Conservation (phyloP, 176 grass and related monocot species). For the Triticum dicoccoides region DNA sequence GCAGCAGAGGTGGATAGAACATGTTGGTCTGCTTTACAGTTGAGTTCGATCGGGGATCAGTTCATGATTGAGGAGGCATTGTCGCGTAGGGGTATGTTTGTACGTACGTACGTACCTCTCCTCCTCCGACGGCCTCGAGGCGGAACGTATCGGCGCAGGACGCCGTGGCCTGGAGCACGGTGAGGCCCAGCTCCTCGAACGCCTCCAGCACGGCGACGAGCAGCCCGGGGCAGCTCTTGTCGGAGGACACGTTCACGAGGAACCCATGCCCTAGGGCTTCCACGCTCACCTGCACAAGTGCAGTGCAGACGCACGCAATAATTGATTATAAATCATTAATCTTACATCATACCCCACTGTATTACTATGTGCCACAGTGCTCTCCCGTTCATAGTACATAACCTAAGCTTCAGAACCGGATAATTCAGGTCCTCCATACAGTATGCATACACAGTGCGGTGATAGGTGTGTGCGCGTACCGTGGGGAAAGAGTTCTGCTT, state of each 20-base stretch:
- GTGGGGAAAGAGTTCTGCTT: conserved; percentile 30
- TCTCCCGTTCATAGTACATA: not conserved
- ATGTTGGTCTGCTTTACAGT: not conserved
- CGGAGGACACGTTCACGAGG: conserved; percentile 73
- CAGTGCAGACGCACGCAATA: not conserved
- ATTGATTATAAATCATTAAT: conserved; percentile 2
- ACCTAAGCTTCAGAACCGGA: not conserved
- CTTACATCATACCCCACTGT: not conserved
- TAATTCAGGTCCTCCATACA: not conserved
- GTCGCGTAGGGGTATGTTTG: not conserved
- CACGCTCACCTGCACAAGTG: conserved; percentile 59
- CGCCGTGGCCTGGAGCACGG: conserved; percentile 71
- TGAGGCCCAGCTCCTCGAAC: conserved; percentile 87
- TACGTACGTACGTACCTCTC: conserved; percentile 19
- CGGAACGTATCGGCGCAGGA: conserved; percentile 77
- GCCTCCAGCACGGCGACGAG: conserved; percentile 71
- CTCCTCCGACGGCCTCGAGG: conserved; percentile 69
- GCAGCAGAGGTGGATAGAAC: not conserved
- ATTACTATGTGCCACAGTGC: not conserved
- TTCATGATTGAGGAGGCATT: not conserved
- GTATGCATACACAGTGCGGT: not conserved
- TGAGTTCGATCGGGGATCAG: not conserved
- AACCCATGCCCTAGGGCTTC: conserved; percentile 87
- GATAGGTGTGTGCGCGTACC: conserved; percentile 22
- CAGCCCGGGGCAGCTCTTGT: conserved; percentile 70